These are phyloP conservation scores for Lipomyces sp. DNA, from an alignment of 805 yeast species.

Conservation along the genomic window DNA sequence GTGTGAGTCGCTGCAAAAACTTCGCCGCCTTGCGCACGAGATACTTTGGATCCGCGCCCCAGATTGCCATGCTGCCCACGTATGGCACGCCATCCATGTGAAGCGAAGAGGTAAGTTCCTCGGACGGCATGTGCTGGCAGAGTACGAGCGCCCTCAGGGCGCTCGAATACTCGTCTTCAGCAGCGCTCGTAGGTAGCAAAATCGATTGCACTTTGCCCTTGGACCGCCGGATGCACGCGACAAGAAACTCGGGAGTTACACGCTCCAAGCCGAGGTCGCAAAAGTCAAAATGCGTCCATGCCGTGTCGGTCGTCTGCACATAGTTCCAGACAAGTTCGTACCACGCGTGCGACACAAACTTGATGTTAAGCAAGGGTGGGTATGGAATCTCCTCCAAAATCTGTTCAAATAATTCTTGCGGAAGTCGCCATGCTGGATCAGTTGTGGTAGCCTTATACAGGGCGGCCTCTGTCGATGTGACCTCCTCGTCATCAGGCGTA, in stretches of 20 bases:
- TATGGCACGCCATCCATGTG: conserved; percentile 17
- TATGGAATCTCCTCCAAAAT: conserved; percentile 14
- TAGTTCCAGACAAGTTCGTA: conserved; percentile 10
- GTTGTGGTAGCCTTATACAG: too few relatives aligned
- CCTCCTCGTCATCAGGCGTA: too few relatives aligned
- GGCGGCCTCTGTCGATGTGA: too few relatives aligned
- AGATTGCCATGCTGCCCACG: conserved; percentile 13
- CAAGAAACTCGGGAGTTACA: conserved; percentile 21
- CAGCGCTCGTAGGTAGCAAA: background rate
- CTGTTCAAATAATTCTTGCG: conserved; percentile 13
- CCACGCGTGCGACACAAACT: conserved; percentile 15
- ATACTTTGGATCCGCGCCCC: conserved; percentile 19
- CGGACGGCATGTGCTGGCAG: conserved; percentile 14
- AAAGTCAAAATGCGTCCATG: conserved; percentile 17
- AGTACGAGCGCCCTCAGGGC: conserved; percentile 14
- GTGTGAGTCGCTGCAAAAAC: background rate
- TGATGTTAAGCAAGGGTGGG: conserved; percentile 8
- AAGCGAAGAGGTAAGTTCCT: background rate
- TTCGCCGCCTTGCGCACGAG: conserved; percentile 8
- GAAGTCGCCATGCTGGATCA: conserved; percentile 16
- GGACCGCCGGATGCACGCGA: conserved; percentile 13
- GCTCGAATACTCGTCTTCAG: conserved; percentile 9
- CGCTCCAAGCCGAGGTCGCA: background rate
- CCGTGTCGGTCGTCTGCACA: conserved; percentile 3
- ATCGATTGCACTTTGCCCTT: conserved; percentile 6